These are phyloP conservation scores for Nelumbo lutea DNA, from an alignment of 164 flowering plant species.

Conservation along the genomic window DNA sequence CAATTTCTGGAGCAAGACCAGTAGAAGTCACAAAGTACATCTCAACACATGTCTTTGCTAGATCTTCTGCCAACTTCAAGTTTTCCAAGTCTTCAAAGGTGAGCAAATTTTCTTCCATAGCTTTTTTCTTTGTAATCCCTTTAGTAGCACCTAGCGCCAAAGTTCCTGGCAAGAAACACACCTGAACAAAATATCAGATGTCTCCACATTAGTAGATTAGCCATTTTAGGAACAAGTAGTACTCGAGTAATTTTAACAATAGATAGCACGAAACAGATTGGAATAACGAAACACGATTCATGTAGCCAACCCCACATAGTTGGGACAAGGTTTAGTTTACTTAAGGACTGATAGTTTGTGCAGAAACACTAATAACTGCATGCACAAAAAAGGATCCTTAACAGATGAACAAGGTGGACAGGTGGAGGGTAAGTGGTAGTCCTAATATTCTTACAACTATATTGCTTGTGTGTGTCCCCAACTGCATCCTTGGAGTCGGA, in stretches of 20 bases:
- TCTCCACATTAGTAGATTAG: constrained; percentile 1
- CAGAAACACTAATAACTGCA: background rate
- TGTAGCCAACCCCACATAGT: background rate
- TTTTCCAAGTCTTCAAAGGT: constrained; percentile 81
- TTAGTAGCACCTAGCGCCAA: constrained; percentile 99
- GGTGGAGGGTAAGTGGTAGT: background rate
- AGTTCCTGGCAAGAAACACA: constrained; percentile 93
- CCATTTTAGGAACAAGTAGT: background rate
- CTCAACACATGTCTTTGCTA: constrained; percentile 84
- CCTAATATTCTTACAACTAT: background rate
- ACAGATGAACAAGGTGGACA: background rate
- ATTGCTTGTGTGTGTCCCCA: too few relatives aligned
- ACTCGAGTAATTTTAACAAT: too few relatives aligned
- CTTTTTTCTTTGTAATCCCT: constrained; percentile 73
- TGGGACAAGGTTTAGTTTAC: background rate
- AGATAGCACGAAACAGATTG: too few relatives aligned
- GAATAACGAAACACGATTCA: too few relatives aligned
- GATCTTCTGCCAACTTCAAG: constrained; percentile 90
- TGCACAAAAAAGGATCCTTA: background rate
- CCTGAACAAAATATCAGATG: constrained; percentile 40
- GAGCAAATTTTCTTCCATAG: constrained; percentile 65
- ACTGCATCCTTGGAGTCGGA: too few relatives aligned
- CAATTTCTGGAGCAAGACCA: constrained; percentile 98
- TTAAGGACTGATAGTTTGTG: background rate
- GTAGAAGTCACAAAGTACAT: constrained; percentile 92